Percentiles rank a stretch among this genome's conserved stretches.
phyloP scores from a whole-genome alignment of 176 grass and related monocot species.

The Elymus sibiricus region DNA sequence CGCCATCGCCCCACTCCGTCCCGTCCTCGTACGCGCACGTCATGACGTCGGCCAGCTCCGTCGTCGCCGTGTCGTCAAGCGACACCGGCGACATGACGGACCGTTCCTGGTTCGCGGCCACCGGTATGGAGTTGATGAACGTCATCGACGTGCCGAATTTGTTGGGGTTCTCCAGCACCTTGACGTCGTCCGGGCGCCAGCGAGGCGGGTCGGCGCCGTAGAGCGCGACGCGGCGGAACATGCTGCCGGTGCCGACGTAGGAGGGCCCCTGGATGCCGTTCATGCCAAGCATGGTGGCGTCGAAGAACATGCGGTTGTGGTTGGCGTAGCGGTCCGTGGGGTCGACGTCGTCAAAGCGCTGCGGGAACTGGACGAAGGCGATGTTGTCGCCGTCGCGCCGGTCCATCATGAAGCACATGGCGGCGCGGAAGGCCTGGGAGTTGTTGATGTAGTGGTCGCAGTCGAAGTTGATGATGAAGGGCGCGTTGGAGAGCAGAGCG shows the following conservation, averaged over 20 bases:
- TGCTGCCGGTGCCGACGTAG: constrained; percentile 49
- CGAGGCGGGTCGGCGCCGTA: constrained; percentile 39
- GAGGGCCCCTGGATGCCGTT: constrained; percentile 73
- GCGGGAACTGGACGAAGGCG: constrained; percentile 90
- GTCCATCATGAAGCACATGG: constrained; percentile 54
- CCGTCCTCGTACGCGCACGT: constrained; percentile 36
- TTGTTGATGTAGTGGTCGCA: constrained; percentile 57
- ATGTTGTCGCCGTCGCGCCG: constrained; percentile 69
- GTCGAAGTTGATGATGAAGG: constrained; percentile 58
- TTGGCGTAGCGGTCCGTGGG: constrained; percentile 90
- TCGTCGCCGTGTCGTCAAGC: constrained; percentile 24
- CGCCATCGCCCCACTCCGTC: constrained; percentile 28
- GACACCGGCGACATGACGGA: constrained; percentile 27
- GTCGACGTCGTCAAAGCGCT: constrained; percentile 89
- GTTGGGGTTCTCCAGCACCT: constrained; percentile 17
- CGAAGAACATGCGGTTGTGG: constrained; percentile 95
- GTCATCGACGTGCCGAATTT: constrained; percentile 28
- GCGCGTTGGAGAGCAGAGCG: constrained; percentile 45
- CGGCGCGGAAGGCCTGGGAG: constrained; percentile 43
- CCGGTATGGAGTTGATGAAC: constrained; percentile 37
- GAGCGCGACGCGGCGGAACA: constrained; percentile 46
- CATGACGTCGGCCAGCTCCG: constrained; percentile 32
- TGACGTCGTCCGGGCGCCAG: constrained; percentile 28
- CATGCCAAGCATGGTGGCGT: constrained; percentile 88
- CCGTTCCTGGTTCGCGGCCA: constrained; percentile 37